Conservation (phyloP, 305 asterid species). For the Rubia balearica region DNA sequence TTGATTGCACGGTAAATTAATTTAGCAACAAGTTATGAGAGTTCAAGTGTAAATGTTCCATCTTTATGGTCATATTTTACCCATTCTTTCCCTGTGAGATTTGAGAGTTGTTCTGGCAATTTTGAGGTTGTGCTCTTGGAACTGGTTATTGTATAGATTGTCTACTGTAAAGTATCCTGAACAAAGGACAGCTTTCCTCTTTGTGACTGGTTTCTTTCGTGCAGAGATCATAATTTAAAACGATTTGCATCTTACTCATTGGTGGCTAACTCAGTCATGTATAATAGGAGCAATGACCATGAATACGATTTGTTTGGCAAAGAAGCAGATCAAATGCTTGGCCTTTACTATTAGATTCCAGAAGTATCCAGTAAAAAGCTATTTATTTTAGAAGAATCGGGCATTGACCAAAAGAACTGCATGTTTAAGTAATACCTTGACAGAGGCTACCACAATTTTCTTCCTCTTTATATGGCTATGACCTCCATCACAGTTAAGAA, state of each 20-base stretch:
- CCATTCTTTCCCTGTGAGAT: slow-evolving; percentile 5
- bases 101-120: background rate
- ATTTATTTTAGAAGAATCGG: background rate
- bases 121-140: slow-evolving; percentile 9
- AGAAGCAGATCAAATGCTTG: background rate
- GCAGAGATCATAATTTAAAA: background rate
- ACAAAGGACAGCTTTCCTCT: background rate
- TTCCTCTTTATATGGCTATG: background rate
- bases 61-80: background rate
- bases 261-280: background rate
- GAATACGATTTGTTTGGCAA: slow-evolving; percentile 2
- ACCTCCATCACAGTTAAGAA: background rate
- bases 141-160: slow-evolving; percentile 9
- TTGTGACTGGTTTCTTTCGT: background rate
- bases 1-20: background rate
- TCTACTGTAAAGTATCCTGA: background rate
- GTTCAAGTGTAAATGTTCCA: slow-evolving; percentile 8
- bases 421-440: background rate
- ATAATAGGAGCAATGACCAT: background rate
- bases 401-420: slow-evolving; percentile 5
- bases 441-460: background rate
- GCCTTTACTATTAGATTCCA: background rate
- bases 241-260: background rate
- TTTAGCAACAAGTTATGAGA: slow-evolving; percentile 2
- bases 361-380: background rate